Conservation (phyloP, 306 rosid genomes). For the Inga leiocalycina region DNA sequence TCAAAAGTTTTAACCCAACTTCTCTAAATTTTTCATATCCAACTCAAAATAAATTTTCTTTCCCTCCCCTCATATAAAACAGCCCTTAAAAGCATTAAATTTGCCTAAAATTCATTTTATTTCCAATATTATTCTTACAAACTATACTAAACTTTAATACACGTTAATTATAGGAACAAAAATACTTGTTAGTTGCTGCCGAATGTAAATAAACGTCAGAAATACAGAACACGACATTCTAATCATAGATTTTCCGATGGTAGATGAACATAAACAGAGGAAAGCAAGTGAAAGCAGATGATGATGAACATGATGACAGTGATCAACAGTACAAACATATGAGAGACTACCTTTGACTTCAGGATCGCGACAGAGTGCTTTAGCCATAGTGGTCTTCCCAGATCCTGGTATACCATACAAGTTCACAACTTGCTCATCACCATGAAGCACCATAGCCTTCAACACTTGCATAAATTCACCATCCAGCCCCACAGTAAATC, state of each 20-base stretch:
- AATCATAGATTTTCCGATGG: no score
- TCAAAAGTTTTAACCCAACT: no score
- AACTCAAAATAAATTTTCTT: no score
- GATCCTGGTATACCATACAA: slow-evolving; percentile 4
- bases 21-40: no score
- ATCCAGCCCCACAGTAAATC: not conserved
- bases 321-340: not conserved
- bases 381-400: not conserved
- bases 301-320: not conserved
- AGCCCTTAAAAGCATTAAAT: no score
- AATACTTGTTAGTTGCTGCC: no score
- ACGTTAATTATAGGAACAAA: no score
- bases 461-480: not conserved
- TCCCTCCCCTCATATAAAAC: no score
- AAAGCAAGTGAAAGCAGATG: not conserved
- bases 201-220: no score
- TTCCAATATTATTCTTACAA: no score
- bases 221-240: not conserved
- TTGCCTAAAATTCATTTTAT: no score
- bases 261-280: not conserved
- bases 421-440: not conserved
- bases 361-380: not conserved
- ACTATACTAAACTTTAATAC: no score
- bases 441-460: not conserved
- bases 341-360: not conserved